Evolutionary conservation across 148 eudicot genomes (phyloP), one percentile per base, ranked within the genome.

Genomic region (Dysphania ambrosioides): DNA sequence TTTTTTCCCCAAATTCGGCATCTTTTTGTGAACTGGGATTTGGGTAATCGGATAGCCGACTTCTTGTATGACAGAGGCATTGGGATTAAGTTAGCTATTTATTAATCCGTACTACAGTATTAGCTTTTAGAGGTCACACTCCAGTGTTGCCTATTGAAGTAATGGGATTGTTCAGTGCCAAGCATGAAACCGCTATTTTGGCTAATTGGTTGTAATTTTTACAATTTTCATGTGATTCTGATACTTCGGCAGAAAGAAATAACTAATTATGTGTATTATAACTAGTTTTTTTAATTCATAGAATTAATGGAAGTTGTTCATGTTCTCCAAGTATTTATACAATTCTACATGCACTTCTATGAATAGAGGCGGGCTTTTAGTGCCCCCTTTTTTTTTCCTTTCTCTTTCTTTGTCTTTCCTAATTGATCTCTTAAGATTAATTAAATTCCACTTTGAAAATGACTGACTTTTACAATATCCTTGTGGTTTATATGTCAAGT

Each of bases 201-300:
- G 35, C 65, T 72, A 30, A 19, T 78, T 55, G 30, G 67, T 36
- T 61, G 71, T 24, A 27, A 32, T 12, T 59, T 13, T 9, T 59
- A 24, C 63, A 24, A 42, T 67, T 47, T 30, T 21, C 72, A 58
- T 73, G 60, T 79, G 81, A 55, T 65, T 71, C 23, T 56, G 56
- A 65, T 55, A 29, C 65, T 72, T 35, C 11, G 4, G 31, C 63
- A 65, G 62, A 70, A n/a, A n/a, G n/a, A n/a, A n/a, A n/a, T n/a
- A n/a, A n/a, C n/a, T n/a, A n/a, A 40, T 31, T 31, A 71, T 13
- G 10, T 10, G 21, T n/a, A 71, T n/a, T 16, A 16, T 47, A 3
- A 47, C 53, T 47, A 13, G 53, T 13, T 12, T 47, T 47, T 15
- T 13, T n/a, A n/a, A n/a, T n/a, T n/a, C n/a, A n/a, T n/a, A n/a